Evolutionary conservation across 441 rosid genomes (phyloP).

Genomic region (Eruca vesicaria): DNA sequence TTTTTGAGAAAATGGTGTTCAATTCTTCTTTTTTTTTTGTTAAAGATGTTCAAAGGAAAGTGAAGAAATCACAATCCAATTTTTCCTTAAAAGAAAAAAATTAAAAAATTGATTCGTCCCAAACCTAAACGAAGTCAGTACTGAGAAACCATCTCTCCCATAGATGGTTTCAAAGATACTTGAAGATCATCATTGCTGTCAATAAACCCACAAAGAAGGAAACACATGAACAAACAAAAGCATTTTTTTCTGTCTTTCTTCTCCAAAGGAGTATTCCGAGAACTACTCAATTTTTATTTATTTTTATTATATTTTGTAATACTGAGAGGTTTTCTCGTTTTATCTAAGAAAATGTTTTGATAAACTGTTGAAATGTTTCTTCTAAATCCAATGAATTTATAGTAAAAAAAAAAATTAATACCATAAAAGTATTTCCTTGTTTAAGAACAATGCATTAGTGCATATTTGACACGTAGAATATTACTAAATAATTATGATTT

Average conservation of each 20-base stretch:
- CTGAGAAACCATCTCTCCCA: conserved; percentile 47
- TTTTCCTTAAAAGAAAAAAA: too few species aligned
- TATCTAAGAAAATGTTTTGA: neutral
- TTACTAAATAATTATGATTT: neutral
- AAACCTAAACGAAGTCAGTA: conserved; percentile 2
- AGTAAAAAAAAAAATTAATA: too few species aligned
- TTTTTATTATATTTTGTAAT: neutral
- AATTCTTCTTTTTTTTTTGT: too few species aligned
- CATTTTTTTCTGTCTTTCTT: conserved; percentile 17
- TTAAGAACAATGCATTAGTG: neutral
- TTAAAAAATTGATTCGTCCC: neutral
- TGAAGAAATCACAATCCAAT: too few species aligned
- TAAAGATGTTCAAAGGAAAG: neutral
- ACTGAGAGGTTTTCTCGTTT: neutral
- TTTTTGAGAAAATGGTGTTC: too few species aligned
- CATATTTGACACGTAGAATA: neutral
- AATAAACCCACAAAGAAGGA: conserved; percentile 7
- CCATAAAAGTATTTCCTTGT: neutral
- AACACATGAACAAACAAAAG: conserved; percentile 56
- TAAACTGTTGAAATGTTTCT: neutral
- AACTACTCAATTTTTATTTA: neutral
- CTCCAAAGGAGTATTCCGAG: neutral
- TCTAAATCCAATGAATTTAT: too few species aligned
- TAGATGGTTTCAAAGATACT: conserved; percentile 45
- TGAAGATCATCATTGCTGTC: conserved; percentile 39